Conservation (phyloP, 2,329 filamentous ascomycete genomes). For the Cadophora malorum region DNA sequence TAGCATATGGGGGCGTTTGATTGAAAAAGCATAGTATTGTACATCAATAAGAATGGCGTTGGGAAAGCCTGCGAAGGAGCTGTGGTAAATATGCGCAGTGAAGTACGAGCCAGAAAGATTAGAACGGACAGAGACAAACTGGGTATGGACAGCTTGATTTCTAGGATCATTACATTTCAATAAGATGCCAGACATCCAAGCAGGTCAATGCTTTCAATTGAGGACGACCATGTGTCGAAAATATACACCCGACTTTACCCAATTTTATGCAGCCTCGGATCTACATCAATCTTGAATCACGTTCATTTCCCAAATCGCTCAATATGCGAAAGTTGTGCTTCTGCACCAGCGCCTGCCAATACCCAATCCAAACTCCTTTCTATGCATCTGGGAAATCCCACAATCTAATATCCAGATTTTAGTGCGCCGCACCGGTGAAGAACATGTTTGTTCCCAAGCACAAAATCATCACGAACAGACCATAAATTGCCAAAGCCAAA, state of each 20-base stretch:
- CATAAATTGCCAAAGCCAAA: slow-evolving; percentile 81
- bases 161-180: not conserved
- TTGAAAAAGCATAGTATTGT: not conserved
- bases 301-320: not conserved
- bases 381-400: slow-evolving; percentile 31
- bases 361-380: slow-evolving; percentile 30
- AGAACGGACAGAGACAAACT: too few relatives aligned
- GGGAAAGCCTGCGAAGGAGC: not conserved
- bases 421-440: slow-evolving; percentile 68
- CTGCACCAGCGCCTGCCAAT: not conserved
- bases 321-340: not conserved
- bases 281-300: not conserved
- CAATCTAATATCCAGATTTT: slow-evolving; percentile 29
- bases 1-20: slow-evolving; percentile 13
- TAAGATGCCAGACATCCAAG: not conserved
- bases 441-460: slow-evolving; percentile 88
- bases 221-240: not conserved
- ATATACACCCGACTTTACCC: not conserved
- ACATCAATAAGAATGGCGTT: slow-evolving; percentile 9
- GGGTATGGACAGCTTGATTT: not conserved
- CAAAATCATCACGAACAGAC: slow-evolving; percentile 84
- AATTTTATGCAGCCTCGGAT: slow-evolving; percentile 3
- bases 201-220: not conserved
- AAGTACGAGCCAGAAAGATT: not conserved
- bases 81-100: too few relatives aligned